Evolutionary conservation across 1,284 basidiomycete genomes (phyloP).

Genomic region (Naganishia cerealis): DNA sequence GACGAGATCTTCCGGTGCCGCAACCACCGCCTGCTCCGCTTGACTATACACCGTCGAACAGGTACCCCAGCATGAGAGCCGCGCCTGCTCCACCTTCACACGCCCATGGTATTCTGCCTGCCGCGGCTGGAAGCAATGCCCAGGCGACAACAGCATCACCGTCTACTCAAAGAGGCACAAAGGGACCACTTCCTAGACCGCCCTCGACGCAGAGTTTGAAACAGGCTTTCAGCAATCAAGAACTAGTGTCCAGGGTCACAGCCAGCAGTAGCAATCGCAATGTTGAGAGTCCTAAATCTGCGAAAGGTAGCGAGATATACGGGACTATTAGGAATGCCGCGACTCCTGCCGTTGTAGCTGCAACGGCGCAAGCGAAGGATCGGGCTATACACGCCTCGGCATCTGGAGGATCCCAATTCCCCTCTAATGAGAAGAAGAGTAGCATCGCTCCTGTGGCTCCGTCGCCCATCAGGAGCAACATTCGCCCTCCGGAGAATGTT

Average conservation of each 20-base stretch:
- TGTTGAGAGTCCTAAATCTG: slow-evolving; percentile 12
- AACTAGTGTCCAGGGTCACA: neutral
- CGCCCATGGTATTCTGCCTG: slow-evolving; percentile 14
- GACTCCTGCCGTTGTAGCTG: slow-evolving; percentile 4
- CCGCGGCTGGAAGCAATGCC: neutral
- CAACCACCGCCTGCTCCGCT: slow-evolving; percentile 38
- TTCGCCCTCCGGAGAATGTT: slow-evolving; percentile 40
- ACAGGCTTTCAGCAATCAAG: slow-evolving; percentile 12
- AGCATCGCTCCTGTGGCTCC: neutral
- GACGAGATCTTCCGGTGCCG: slow-evolving; percentile 42
- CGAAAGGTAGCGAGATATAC: slow-evolving; percentile 35
- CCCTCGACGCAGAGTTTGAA: slow-evolving; percentile 27
- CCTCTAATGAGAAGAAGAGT: neutral
- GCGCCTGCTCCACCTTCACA: slow-evolving; percentile 14
- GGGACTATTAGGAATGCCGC: slow-evolving; percentile 39
- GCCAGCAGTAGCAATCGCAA: neutral
- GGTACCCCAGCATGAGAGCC: slow-evolving; percentile 12
- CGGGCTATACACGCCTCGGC: slow-evolving; percentile 9
- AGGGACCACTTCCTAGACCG: slow-evolving; percentile 28
- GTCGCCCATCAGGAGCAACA: neutral
- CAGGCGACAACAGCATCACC: neutral
- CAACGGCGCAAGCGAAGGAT: slow-evolving; percentile 16
- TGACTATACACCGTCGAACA: slow-evolving; percentile 31
- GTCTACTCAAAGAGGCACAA: slow-evolving; percentile 15
- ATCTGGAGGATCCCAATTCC: neutral